These are phyloP conservation scores for Gossypium thurberi DNA, from an alignment of 345 rosid species.

Conservation along the genomic window DNA sequence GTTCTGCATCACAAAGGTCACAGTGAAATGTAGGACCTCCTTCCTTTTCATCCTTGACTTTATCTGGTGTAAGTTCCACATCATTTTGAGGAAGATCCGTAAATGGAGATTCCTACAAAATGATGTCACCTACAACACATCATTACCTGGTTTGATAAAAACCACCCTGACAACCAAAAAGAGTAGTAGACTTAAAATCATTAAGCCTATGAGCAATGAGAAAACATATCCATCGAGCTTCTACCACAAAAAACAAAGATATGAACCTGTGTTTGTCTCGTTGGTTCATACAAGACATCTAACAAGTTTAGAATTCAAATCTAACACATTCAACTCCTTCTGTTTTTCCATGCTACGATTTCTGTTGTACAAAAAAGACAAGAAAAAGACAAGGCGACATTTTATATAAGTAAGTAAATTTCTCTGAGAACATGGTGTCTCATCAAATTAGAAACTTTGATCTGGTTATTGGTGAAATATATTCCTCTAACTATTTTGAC, in stretches of 20 bases:
- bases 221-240: neutral
- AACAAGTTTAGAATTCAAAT: neutral
- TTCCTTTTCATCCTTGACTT: slow-evolving; percentile 51
- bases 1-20: slow-evolving; percentile 52
- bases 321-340: neutral
- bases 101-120: slow-evolving; percentile 23
- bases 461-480: neutral
- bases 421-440: neutral
- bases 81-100: slow-evolving; percentile 46
- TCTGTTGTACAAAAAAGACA: too few species aligned
- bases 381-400: neutral
- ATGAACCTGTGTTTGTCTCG: neutral
- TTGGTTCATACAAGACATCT: neutral
- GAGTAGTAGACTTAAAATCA: neutral
- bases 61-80: slow-evolving; percentile 37
- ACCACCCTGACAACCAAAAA: neutral
- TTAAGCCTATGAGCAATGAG: neutral
- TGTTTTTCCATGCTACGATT: too few species aligned
- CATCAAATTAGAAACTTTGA: neutral
- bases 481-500: neutral
- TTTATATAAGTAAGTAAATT: neutral
- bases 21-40: slow-evolving; percentile 50
- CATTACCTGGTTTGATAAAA: neutral
- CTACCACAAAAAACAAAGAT: neutral
- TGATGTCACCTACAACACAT: neutral